These are phyloP conservation scores for Diaporthe citriasiana DNA, from an alignment of 2,329 filamentous ascomycete genomes.

Conservation along the genomic window DNA sequence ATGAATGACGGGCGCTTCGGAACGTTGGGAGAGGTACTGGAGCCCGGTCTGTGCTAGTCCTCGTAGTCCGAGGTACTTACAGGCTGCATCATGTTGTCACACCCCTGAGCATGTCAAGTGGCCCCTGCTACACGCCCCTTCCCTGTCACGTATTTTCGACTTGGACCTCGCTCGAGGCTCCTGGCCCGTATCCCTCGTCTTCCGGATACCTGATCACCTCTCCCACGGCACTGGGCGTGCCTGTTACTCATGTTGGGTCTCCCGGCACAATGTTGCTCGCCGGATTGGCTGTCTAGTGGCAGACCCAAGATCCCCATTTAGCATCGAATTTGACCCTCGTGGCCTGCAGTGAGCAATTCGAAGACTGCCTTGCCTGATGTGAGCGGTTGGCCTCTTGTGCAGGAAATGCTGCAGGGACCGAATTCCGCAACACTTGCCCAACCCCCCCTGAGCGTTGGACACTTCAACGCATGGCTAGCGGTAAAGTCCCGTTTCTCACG, in stretches of 20 bases:
- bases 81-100: conserved; percentile 33
- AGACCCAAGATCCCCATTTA: background rate
- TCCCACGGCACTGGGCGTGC: background rate
- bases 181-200: conserved; percentile 27
- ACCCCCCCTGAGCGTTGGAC: background rate
- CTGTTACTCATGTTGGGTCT: background rate
- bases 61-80: conserved; percentile 36
- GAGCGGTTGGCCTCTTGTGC: background rate
- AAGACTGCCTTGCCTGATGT: background rate
- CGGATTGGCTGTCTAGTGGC: conserved; percentile 14
- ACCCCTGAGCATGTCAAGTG: conserved; percentile 33
- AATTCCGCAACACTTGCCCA: conserved; percentile 10
- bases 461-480: conserved; percentile 27
- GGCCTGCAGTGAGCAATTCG: background rate
- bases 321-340: conserved; percentile 13
- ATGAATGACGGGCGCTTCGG: conserved; percentile 34
- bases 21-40: conserved; percentile 18
- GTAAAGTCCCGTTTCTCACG: conserved; percentile 13
- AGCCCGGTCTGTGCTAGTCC: conserved; percentile 27
- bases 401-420: conserved; percentile 14
- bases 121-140: conserved; percentile 20
- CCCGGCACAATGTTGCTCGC: conserved; percentile 7
- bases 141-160: conserved; percentile 36
- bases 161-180: conserved; percentile 11
- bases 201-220: conserved; percentile 14